These are phyloP conservation scores for Coemansia sp. DNA, from an alignment of 192 early-diverging fungal species.

Conservation along the genomic window DNA sequence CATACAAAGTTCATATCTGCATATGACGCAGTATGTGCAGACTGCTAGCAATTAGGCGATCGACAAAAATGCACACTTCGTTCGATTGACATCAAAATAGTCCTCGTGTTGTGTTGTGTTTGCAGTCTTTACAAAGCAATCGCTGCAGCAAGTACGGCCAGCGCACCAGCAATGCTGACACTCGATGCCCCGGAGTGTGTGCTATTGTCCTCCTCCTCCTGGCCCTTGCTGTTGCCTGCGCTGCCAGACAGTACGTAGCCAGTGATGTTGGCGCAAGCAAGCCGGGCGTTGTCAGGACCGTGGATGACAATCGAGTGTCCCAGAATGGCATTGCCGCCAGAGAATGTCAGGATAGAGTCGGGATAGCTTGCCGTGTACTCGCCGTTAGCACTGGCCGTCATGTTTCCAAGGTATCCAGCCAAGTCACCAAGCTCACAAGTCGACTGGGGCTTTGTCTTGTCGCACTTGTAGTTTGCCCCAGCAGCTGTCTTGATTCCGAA, in stretches of 20 bases:
- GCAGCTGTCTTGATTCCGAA: constrained; percentile 16
- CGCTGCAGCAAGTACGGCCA: constrained; percentile 16
- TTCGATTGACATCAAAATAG: not conserved
- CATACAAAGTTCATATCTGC: not conserved
- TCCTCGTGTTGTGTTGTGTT: not conserved
- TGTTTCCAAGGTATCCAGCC: constrained; percentile 55
- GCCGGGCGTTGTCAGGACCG: constrained; percentile 46
- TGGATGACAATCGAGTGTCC: constrained; percentile 62
- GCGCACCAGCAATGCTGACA: constrained; percentile 11
- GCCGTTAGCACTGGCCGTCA: constrained; percentile 34
- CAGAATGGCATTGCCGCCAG: constrained; percentile 45
- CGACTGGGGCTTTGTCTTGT: constrained; percentile 11
- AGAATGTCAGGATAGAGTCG: constrained; percentile 47
- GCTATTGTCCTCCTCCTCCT: not conserved
- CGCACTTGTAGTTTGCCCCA: constrained; percentile 33
- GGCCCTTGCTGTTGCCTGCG: constrained; percentile 4
- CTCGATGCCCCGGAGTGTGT: constrained; percentile 11
- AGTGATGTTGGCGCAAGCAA: constrained; percentile 58
- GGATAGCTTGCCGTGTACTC: constrained; percentile 17
- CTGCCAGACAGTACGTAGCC: constrained; percentile 24
- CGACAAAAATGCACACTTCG: too few relatives aligned
- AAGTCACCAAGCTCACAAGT: constrained; percentile 62
- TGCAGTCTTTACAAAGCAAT: constrained; percentile 9
- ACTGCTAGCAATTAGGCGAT: too few relatives aligned
- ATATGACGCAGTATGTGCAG: not conserved